Evolutionary conservation across 441 rosid genomes (phyloP).

Genomic region (Capsella rubella): DNA sequence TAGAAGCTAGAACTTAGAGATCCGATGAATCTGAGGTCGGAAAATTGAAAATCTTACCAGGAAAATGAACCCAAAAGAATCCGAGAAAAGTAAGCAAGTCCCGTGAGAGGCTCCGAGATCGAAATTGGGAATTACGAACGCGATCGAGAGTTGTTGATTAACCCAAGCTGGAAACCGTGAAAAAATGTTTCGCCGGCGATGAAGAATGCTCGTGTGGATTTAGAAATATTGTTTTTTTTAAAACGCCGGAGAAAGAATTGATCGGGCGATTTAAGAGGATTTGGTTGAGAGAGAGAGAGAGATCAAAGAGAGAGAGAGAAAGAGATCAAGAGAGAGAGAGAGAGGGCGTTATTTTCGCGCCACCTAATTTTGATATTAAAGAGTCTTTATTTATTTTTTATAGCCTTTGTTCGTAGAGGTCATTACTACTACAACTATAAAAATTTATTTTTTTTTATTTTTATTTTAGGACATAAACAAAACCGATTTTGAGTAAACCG

Average conservation of each 20-base stretch:
- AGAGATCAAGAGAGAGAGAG: background rate
- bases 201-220: slow-evolving; percentile 14
- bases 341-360: slow-evolving; percentile 76
- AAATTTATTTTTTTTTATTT: no score
- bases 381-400: slow-evolving; percentile 29
- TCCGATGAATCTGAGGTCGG: slow-evolving; percentile 9
- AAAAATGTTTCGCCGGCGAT: slow-evolving; percentile 12
- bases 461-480: background rate
- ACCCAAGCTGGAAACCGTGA: background rate
- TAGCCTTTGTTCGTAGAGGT: no score
- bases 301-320: background rate
- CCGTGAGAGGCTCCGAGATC: slow-evolving; percentile 28
- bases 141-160: slow-evolving; percentile 8
- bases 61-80: background rate
- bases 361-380: slow-evolving; percentile 55
- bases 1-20: slow-evolving; percentile 14
- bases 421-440: no score
- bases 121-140: slow-evolving; percentile 1
- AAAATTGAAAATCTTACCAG: slow-evolving; percentile 22
- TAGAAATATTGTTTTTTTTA: no score
- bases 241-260: slow-evolving; percentile 34
- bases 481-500: background rate
- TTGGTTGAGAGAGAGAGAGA: background rate
- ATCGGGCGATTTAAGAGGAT: slow-evolving; percentile 29
- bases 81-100: slow-evolving; percentile 5